Percentiles rank a stretch among this genome's conserved stretches.
These are phyloP conservation scores for Zygosaccharomyces lentus DNA, from an alignment of 805 yeast genomes.

Conservation along the genomic window DNA sequence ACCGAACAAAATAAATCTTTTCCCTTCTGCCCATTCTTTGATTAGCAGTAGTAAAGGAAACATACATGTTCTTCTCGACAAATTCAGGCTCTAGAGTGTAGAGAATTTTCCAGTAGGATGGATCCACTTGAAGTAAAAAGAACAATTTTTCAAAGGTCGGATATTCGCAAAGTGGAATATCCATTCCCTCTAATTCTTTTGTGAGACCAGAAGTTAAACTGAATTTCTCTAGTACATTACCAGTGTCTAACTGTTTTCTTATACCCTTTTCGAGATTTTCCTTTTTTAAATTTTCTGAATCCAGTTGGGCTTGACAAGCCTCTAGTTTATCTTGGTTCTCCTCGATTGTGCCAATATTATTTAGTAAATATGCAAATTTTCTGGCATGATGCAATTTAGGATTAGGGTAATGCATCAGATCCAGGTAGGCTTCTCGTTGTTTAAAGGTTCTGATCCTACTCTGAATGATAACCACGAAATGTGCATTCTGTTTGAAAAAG, in stretches of 20 bases:
- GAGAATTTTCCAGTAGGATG: slow-evolving; percentile 60
- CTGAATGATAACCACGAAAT: slow-evolving; percentile 68
- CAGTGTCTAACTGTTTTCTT: slow-evolving; percentile 71
- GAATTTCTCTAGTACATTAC: slow-evolving; percentile 72
- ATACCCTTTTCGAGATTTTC: slow-evolving; percentile 70
- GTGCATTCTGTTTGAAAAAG: slow-evolving; percentile 53
- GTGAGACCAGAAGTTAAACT: slow-evolving; percentile 52
- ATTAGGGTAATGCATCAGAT: slow-evolving; percentile 61
- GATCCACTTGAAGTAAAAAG: slow-evolving; percentile 79
- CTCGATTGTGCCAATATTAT: slow-evolving; percentile 68
- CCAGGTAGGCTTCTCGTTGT: slow-evolving; percentile 67
- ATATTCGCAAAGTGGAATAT: slow-evolving; percentile 17
- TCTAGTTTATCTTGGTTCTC: slow-evolving; percentile 70
- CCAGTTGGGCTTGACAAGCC: slow-evolving; percentile 60
- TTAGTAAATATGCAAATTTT: slow-evolving; percentile 69
- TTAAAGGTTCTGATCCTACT: slow-evolving; percentile 63
- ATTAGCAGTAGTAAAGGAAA: slow-evolving; percentile 30
- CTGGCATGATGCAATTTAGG: slow-evolving; percentile 77
- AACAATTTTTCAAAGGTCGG: slow-evolving; percentile 65
- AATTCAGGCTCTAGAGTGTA: slow-evolving; percentile 38
- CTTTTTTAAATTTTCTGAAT: slow-evolving; percentile 63
- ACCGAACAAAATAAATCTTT: slow-evolving; percentile 59
- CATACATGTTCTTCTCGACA: slow-evolving; percentile 28
- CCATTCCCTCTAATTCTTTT: slow-evolving; percentile 10
- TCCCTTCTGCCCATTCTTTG: slow-evolving; percentile 48